Evolutionary conservation across 805 yeast genomes (phyloP), one percentile per base, ranked within the genome.

Genomic region (Tetrapisispora pingtungensis): DNA sequence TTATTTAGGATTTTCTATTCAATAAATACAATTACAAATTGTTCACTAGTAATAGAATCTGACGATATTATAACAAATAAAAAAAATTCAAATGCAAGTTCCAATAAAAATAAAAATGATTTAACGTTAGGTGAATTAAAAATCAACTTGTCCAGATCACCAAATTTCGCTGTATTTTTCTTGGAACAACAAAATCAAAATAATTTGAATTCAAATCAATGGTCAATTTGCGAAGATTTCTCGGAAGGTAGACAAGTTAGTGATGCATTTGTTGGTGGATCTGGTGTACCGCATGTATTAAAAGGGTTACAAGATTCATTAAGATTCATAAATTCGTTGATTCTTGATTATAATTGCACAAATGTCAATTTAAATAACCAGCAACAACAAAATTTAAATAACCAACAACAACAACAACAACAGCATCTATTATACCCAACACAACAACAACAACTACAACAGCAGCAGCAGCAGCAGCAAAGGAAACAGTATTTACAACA

Each of bases 191-290:
- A 26, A 28, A 37, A 37, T 18, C 22, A 18, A 20, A 57, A 58
- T 27, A 73, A 75, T 47, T 81, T 76, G 46, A 20, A 43, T 20
- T 46, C 45, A 22, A 56, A 51, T 36, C 63, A 57, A 40, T 58
- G 63, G 63, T 79, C 84, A 1, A 79, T 82, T 22, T 83, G 90
- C 62, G 90, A 82, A 46, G 94, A 84, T 62, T 84, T 84, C 52
- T 79, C 86, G 46, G 93, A 84, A 54, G 89, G 85, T 13, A 87
- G 81, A 55, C 90, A 84, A 57, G 93, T 84, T 6, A 77, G 77
- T 44, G 73, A 72, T 46, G 90, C 93, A 0, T 77, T 68, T 56
- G 66, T 71, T 27, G 78, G 78, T 3, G 84, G 85, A 1, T 69
- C 77, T 3, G 72, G 74, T 18, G 68, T 78, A 13, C 88, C 89